Evolutionary conservation across 371 early-diverging fungal species (phyloP).

Genomic region (Syncephalastrum contaminatum): DNA sequence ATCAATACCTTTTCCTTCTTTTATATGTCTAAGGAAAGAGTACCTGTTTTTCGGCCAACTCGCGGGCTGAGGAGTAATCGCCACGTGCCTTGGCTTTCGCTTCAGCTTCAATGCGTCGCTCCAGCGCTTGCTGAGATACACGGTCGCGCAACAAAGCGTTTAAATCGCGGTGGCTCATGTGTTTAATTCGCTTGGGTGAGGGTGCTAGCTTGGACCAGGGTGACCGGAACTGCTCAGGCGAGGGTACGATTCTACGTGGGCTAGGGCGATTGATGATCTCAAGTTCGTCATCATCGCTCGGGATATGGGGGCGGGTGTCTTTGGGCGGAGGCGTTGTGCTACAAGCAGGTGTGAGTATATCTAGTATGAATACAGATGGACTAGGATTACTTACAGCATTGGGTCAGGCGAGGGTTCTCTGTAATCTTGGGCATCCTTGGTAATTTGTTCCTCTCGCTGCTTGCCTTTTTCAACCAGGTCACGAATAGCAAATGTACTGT

Average conservation of each 20-base stretch:
- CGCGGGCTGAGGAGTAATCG: conserved; percentile 31
- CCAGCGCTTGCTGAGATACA: conserved; percentile 30
- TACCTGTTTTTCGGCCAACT: conserved; percentile 25
- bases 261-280: conserved; percentile 19
- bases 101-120: conserved; percentile 34
- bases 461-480: conserved; percentile 16
- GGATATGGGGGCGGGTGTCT: too few species aligned
- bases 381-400: neutral
- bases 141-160: conserved; percentile 25
- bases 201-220: conserved; percentile 1
- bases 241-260: neutral
- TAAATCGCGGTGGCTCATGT: conserved; percentile 21
- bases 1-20: too few species aligned
- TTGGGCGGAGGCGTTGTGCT: conserved; percentile 1
- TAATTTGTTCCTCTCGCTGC: neutral
- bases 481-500: conserved; percentile 12
- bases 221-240: conserved; percentile 10
- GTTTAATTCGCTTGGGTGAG: conserved; percentile 1
- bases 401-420: conserved; percentile 2
- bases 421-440: neutral
- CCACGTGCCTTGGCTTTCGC: conserved; percentile 33
- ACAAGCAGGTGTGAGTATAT: neutral
- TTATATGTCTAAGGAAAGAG: too few species aligned
- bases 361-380: too few species aligned
- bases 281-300: conserved; percentile 17